A percentile compares a stretch with the other conserved stretches of the same genome.
Evolutionary conservation across 1,284 basidiomycete species (phyloP).

Genomic region (Tremellales sp.): DNA sequence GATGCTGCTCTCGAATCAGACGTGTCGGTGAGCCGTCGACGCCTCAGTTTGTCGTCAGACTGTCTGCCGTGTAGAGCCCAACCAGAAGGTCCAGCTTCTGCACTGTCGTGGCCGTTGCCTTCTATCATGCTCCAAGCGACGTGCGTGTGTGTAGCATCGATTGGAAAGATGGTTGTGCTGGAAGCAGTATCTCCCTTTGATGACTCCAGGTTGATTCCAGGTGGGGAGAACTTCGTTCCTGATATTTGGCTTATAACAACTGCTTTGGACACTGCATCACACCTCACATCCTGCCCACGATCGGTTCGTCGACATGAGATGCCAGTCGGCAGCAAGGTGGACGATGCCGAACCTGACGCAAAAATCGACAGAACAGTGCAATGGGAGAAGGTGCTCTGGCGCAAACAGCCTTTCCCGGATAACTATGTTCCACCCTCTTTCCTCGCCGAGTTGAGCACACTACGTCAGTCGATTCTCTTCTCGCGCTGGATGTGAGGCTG

Average conservation of each 20-base stretch:
- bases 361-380: no score
- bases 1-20: no score
- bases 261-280: no score
- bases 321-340: not conserved
- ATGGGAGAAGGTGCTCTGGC: conserved; percentile 87
- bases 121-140: conserved; percentile 16
- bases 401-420: conserved; percentile 69
- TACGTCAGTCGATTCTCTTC: conserved; percentile 54
- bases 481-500: not conserved
- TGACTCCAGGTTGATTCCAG: no score
- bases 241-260: no score
- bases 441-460: conserved; percentile 68
- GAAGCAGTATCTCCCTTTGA: no score
- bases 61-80: no score
- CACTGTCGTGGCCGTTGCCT: conserved; percentile 9
- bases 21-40: no score
- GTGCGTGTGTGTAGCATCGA: no score
- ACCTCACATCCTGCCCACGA: not conserved
- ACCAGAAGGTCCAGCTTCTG: conserved; percentile 16
- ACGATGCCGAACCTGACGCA: not conserved
- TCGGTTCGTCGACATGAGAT: not conserved
- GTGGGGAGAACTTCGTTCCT: no score
- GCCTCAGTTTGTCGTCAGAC: no score
- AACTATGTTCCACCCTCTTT: conserved; percentile 79
- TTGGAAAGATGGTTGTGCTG: no score